These are phyloP conservation scores for Hericium rajendrae DNA, from an alignment of 768 basidiomycete species.

Conservation along the genomic window DNA sequence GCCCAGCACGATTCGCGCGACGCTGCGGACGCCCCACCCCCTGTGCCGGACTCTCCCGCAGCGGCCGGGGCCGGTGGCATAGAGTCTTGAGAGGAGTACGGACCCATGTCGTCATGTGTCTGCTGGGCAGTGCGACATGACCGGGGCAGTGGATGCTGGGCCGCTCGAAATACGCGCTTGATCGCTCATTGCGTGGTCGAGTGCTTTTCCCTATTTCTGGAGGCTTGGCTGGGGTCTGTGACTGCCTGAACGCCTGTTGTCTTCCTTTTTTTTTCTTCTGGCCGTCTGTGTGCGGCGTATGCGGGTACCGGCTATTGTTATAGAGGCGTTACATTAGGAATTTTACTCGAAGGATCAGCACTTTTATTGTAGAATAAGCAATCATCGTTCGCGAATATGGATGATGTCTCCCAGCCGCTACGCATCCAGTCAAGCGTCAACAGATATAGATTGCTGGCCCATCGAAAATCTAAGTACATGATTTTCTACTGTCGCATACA, in stretches of 20 bases:
- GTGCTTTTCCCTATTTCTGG: background rate
- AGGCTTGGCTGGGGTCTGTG: background rate
- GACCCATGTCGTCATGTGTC: background rate
- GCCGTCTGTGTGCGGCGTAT: background rate
- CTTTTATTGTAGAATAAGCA: no score
- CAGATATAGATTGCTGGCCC: background rate
- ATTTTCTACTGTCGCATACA: slow-evolving; percentile 11
- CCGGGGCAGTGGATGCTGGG: background rate
- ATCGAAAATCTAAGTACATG: slow-evolving; percentile 8
- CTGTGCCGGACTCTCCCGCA: no score
- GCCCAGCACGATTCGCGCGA: no score
- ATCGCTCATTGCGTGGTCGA: background rate
- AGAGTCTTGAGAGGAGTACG: background rate
- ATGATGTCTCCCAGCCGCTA: no score
- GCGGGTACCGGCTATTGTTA: no score
- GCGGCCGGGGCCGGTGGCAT: no score
- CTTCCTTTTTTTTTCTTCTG: background rate
- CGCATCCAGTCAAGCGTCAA: background rate
- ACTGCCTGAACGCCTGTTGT: background rate
- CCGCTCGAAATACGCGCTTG: background rate
- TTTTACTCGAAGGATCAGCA: no score
- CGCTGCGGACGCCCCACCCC: no score
- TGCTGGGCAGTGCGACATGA: background rate
- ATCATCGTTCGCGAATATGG: no score
- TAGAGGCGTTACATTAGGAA: no score